phyloP scores from a whole-genome alignment of 1,284 basidiomycete genomes.

The Takashimella tepidaria region DNA sequence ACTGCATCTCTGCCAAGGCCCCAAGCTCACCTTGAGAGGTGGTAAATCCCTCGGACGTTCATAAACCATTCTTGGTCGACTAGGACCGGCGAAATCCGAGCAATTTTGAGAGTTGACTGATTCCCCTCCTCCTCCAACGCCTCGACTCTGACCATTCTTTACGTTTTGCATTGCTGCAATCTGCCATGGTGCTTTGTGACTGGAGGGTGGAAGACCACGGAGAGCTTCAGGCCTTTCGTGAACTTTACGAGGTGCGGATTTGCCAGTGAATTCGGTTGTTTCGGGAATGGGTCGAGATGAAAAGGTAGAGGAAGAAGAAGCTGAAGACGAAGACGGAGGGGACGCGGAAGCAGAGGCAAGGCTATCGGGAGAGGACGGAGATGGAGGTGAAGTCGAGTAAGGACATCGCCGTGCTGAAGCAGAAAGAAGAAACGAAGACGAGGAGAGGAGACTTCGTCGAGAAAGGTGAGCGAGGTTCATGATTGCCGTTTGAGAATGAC shows the following conservation, averaged over 20 bases:
- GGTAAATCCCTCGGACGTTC: conserved; percentile 35
- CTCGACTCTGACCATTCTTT: background rate
- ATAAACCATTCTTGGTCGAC: conserved; percentile 38
- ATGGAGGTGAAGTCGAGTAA: too few species aligned
- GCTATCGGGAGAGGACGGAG: too few species aligned
- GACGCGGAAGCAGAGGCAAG: background rate
- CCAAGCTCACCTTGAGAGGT: conserved; percentile 29
- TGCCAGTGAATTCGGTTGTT: conserved; percentile 31
- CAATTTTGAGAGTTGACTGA: conserved; percentile 51
- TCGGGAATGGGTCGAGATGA: conserved; percentile 7
- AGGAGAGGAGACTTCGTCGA: too few species aligned
- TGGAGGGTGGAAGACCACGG: conserved; percentile 26
- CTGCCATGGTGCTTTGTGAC: conserved; percentile 11
- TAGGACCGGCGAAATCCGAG: conserved; percentile 32
- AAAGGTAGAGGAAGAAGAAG: background rate
- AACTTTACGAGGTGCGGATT: conserved; percentile 28
- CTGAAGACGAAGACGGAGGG: background rate
- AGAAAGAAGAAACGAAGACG: too few species aligned
- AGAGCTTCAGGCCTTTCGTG: conserved; percentile 29
- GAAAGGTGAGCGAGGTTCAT: too few species aligned
- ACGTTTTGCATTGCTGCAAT: conserved; percentile 1
- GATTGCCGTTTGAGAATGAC: too few species aligned
- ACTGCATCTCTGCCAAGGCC: background rate
- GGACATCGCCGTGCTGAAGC: too few species aligned
- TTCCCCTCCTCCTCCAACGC: conserved; percentile 3